phyloP scores from a whole-genome alignment of 2,329 filamentous ascomycete genomes.

The Daldinia eschscholtzii region DNA sequence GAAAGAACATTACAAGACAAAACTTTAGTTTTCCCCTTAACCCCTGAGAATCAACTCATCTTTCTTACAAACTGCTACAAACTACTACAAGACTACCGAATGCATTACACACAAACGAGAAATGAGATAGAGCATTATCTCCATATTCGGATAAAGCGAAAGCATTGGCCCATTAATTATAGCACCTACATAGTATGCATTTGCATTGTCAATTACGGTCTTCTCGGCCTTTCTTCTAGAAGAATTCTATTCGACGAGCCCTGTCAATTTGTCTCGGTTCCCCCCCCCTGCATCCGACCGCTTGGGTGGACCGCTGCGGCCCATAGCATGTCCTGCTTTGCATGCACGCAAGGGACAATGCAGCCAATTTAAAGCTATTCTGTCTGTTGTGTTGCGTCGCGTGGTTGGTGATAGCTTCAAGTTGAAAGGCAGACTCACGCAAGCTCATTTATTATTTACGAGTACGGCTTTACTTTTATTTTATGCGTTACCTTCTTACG shows the following conservation, averaged over 20 bases:
- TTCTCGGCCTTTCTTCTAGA: conserved; percentile 42
- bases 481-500: conserved; percentile 7
- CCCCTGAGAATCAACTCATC: background rate
- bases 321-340: conserved; percentile 27
- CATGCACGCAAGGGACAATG: conserved; percentile 37
- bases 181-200: background rate
- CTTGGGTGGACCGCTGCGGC: conserved; percentile 42
- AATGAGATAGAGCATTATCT: conserved; percentile 1
- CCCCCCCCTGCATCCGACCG: conserved; percentile 41
- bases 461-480: conserved; percentile 8
- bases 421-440: conserved; percentile 15
- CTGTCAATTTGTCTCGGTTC: conserved; percentile 26
- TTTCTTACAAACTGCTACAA: background rate
- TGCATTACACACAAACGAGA: background rate
- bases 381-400: conserved; percentile 33
- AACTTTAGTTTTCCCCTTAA: background rate
- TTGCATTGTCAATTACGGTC: conserved; percentile 34
- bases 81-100: background rate
- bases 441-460: conserved; percentile 8
- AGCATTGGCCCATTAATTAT: conserved; percentile 26
- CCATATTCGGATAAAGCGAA: conserved; percentile 13
- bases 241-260: conserved; percentile 37
- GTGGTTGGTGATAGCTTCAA: conserved; percentile 27
- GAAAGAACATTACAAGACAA: background rate
- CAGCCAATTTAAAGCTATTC: conserved; percentile 40